Evolutionary conservation across 1,284 basidiomycete species (phyloP).

Genomic region (Fereydounia khargensis): DNA sequence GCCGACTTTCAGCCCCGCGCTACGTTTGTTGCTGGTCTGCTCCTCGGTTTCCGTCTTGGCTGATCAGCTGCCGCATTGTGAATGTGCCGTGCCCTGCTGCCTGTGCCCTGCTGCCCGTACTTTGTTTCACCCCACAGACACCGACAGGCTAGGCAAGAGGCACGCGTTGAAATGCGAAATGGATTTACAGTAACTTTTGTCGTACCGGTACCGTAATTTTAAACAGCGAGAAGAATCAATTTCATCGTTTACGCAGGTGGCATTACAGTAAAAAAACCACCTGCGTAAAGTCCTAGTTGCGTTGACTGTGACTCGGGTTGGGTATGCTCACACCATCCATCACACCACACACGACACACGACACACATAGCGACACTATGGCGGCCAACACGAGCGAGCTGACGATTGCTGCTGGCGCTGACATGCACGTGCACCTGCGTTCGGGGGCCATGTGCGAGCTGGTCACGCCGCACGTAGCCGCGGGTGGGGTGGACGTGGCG

Average conservation of each 20-base stretch:
- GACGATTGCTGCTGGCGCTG: slow-evolving; percentile 46
- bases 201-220: no score
- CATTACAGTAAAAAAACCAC: slow-evolving; percentile 1
- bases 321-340: slow-evolving; percentile 2
- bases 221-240: slow-evolving; percentile 4
- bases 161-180: no score
- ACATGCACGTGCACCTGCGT: slow-evolving; percentile 93
- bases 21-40: slow-evolving; percentile 62
- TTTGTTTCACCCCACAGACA: no score
- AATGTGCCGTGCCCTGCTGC: neutral
- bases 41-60: slow-evolving; percentile 61
- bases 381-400: neutral
- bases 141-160: no score
- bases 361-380: neutral
- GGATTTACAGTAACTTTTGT: no score
- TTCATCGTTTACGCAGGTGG: no score
- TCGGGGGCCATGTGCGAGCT: slow-evolving; percentile 74
- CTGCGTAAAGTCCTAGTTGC: no score
- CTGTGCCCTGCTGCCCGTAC: no score
- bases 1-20: slow-evolving; percentile 80
- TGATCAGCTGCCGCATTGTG: slow-evolving; percentile 33
- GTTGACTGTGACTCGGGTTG: no score
- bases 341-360: slow-evolving; percentile 1
- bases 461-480: slow-evolving; percentile 83
- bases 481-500: slow-evolving; percentile 84